These are phyloP conservation scores for Maudiozyma barnettii DNA, from an alignment of 805 yeast species.

Conservation along the genomic window DNA sequence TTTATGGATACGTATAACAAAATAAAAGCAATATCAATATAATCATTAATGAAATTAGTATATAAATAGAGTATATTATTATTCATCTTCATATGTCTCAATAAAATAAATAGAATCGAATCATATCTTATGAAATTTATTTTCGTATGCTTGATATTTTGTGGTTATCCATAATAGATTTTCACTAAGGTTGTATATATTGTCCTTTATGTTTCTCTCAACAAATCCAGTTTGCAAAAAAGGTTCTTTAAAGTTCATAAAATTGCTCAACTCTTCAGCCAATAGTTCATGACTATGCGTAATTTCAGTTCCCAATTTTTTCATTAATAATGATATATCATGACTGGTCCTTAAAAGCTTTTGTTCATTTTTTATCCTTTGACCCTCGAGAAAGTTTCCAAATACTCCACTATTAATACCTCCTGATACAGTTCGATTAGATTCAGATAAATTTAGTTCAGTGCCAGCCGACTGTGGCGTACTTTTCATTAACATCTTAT, in stretches of 20 bases:
- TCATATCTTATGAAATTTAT: neutral
- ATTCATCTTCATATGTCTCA: too few species aligned
- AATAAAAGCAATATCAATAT: neutral
- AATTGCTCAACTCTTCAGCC: conserved; percentile 55
- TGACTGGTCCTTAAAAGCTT: conserved; percentile 33
- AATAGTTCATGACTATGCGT: conserved; percentile 48
- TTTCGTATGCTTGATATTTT: neutral
- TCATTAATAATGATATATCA: conserved; percentile 35
- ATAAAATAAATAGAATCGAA: too few species aligned
- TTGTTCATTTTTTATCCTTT: conserved; percentile 39
- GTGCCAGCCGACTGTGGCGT: neutral
- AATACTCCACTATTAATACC: conserved; percentile 15
- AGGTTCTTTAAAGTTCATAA: conserved; percentile 40
- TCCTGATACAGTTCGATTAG: conserved; percentile 1
- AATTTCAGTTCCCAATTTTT: conserved; percentile 38
- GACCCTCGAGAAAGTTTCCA: conserved; percentile 40
- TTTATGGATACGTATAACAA: neutral
- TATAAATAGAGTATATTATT: too few species aligned
- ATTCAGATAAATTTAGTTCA: too few species aligned
- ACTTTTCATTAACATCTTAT: conserved; percentile 26
- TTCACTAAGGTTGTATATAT: neutral
- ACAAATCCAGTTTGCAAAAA: conserved; percentile 24
- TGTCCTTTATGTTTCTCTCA: conserved; percentile 2
- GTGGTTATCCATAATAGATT: neutral
- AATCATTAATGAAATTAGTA: too few species aligned